Percentiles rank a stretch among this genome's conserved stretches.
Evolutionary conservation across 1,139 yeast genomes (phyloP).

Genomic region (Candida tetrigidarum): DNA sequence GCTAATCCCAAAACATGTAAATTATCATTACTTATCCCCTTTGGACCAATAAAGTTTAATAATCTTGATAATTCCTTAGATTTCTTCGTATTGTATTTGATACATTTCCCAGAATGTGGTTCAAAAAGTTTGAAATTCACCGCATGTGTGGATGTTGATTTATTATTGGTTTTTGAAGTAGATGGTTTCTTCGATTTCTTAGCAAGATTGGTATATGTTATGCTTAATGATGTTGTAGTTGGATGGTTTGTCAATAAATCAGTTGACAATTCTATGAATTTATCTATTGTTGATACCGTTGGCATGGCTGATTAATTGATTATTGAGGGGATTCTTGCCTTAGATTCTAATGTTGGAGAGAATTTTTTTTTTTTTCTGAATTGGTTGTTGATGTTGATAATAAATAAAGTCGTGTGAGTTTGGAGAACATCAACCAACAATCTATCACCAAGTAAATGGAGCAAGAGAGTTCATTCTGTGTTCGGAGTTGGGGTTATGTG

Average conservation of each 20-base stretch:
- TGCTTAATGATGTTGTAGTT: constrained; percentile 39
- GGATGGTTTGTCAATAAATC: constrained; percentile 43
- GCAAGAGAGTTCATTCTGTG: too few relatives aligned
- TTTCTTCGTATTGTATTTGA: constrained; percentile 64
- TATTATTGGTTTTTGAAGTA: constrained; percentile 18
- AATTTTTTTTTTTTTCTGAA: not conserved
- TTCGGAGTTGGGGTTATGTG: too few relatives aligned
- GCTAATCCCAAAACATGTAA: constrained; percentile 39
- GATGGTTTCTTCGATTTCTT: constrained; percentile 25
- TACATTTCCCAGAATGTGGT: constrained; percentile 68
- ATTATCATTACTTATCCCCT: constrained; percentile 55
- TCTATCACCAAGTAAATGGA: not conserved
- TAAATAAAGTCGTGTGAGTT: constrained; percentile 6
- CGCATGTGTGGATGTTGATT: constrained; percentile 25
- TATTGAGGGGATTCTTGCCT: not conserved
- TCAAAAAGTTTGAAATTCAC: constrained; percentile 75
- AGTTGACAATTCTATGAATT: constrained; percentile 39
- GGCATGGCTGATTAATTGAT: too few relatives aligned
- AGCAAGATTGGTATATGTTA: constrained; percentile 39
- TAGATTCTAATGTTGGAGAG: constrained; percentile 6
- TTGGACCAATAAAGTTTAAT: constrained; percentile 84
- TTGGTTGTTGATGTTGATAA: not conserved
- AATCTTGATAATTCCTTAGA: constrained; percentile 80
- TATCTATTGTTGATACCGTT: constrained; percentile 28
- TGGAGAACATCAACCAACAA: not conserved